Base-by-base conservation (phyloP, 345 rosid genomes). In the Gossypium australe region DNA sequence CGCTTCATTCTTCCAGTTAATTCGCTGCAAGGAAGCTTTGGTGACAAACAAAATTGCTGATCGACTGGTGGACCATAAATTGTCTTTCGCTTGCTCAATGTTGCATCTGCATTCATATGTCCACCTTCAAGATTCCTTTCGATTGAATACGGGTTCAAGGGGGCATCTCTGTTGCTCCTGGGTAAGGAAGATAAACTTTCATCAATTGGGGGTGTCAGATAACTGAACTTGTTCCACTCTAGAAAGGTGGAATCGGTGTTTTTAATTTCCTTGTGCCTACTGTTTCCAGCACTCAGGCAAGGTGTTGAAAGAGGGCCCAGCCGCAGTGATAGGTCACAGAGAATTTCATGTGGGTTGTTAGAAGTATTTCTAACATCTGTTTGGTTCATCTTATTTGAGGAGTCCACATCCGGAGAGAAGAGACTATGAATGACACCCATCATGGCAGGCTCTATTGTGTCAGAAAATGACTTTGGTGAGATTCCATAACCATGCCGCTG, bases 291-390 rank as follows among this genome's bases (percentile, higher is more conserved):
- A 73, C 55, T 60, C 3, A 45, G 66, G 68, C 71, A 53, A 41
- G 84, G 71, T 41, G 80, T 68, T 11, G 85, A 72, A 27, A 78
- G 78, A 79, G 93, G 90, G 51, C 98, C 98, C 84, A 93, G 77
- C 66, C 95, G 79, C 43, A 93, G 74, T 2, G 98, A 89, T 7
- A 93, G 84, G 80, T 93, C 98, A 77, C 97, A 89, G 24, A 72
- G 81, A 43, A 60, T 80, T 22, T 79, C 82, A 13, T 48, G 66
- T 7, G 71, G 75, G 18, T 45, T 76, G 48, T 78, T 53, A 27
- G 67, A 74, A 61, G 57, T 18, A 45, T 76, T 74, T 14, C 25
- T 65, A 20, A 27, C 49, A 70, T 74, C 59, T 57, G 47, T 70
- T 61, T 77, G 79, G 29, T 56, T 59, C 25, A 38, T 45, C 64